A percentile compares a stretch with the other conserved stretches of the same genome.
These are phyloP conservation scores for Boletus rex-veris DNA, from an alignment of 768 basidiomycete species.

Conservation along the genomic window DNA sequence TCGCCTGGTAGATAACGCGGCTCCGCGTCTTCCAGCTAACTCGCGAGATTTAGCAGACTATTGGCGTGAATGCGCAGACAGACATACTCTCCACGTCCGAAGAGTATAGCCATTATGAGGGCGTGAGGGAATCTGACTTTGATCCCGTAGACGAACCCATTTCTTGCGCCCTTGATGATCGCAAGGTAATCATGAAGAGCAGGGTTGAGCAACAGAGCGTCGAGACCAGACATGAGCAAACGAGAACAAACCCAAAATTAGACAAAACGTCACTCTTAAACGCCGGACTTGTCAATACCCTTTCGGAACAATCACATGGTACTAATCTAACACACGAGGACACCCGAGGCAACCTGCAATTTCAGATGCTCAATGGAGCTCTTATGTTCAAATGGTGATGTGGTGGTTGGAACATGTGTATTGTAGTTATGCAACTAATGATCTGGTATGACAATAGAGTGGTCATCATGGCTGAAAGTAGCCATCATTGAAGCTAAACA, in stretches of 20 bases:
- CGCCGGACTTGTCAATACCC: background rate
- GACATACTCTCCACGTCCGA: constrained; percentile 86
- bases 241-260: background rate
- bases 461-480: constrained; percentile 33
- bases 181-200: constrained; percentile 87
- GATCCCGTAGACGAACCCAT: constrained; percentile 86
- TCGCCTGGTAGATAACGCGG: constrained; percentile 72
- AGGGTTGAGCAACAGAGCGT: constrained; percentile 48
- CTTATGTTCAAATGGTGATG: too few relatives aligned
- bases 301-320: constrained; percentile 28
- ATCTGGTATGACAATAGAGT: background rate
- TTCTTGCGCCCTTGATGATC: constrained; percentile 90
- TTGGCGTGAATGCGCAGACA: background rate
- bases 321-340: too few relatives aligned
- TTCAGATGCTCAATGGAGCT: too few relatives aligned
- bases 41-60: constrained; percentile 7
- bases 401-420: too few relatives aligned
- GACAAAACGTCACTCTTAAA: background rate
- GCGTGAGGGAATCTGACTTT: constrained; percentile 96
- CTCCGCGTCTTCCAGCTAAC: constrained; percentile 69
- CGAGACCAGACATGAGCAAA: constrained; percentile 24
- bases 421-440: background rate
- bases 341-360: too few relatives aligned
- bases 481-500: constrained; percentile 61
- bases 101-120: constrained; percentile 91